A percentile compares a stretch with the other conserved stretches of the same genome.
Evolutionary conservation across 371 early-diverging fungal species (phyloP).

Genomic region (Mortierella sp.): DNA sequence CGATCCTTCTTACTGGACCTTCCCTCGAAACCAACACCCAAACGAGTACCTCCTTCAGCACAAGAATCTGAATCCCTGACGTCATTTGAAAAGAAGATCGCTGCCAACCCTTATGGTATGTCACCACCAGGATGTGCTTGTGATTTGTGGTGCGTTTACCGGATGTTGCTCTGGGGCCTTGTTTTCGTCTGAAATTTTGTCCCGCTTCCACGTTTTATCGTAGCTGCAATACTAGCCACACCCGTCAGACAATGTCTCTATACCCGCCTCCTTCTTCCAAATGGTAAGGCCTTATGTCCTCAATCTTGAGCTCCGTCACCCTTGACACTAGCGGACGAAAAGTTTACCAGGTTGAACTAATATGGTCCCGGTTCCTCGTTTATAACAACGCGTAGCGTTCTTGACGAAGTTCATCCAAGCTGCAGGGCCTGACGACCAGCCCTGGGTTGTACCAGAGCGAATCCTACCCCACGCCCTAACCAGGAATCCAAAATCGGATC

Average conservation of each 20-base stretch:
- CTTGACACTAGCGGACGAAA: not conserved
- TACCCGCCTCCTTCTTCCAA: conserved; percentile 36
- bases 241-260: conserved; percentile 42
- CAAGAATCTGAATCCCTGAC: not conserved
- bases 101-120: conserved; percentile 45
- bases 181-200: not conserved
- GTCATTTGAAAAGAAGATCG: conserved; percentile 27
- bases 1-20: conserved; percentile 39
- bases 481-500: not conserved
- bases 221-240: conserved; percentile 41
- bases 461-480: conserved; percentile 21
- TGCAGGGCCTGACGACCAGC: conserved; percentile 1
- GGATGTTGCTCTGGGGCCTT: not conserved
- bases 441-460: conserved; percentile 50
- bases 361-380: not conserved
- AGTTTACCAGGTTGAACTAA: not conserved
- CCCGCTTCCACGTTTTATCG: not conserved
- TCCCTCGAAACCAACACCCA: conserved; percentile 18
- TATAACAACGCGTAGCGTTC: conserved; percentile 22
- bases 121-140: not conserved
- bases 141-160: too few relatives aligned
- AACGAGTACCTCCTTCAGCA: conserved; percentile 8
- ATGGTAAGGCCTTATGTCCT: conserved; percentile 10
- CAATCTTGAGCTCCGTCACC: not conserved
- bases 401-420: conserved; percentile 52